These are phyloP conservation scores for Chaetomiaceae sp. DNA, from an alignment of 2,329 filamentous ascomycete species.

Conservation along the genomic window DNA sequence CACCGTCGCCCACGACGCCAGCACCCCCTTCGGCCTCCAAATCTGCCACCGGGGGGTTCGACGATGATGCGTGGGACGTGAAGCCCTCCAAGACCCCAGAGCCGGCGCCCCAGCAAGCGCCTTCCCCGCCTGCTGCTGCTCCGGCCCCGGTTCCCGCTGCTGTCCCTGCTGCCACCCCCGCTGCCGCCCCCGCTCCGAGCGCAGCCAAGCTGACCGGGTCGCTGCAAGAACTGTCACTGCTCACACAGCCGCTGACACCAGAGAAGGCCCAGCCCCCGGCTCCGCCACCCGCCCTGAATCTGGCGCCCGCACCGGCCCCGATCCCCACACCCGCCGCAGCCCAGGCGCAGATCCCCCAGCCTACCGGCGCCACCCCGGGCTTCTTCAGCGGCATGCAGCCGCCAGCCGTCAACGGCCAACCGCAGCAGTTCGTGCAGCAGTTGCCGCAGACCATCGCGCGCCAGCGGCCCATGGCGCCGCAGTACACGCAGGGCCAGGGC, in stretches of 20 bases:
- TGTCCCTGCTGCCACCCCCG: conserved; percentile 29
- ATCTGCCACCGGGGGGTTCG: conserved; percentile 60
- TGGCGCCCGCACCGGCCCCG: conserved; percentile 30
- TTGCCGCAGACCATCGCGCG: conserved; percentile 44
- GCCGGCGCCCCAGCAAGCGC: conserved; percentile 19
- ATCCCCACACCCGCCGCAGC: conserved; percentile 29
- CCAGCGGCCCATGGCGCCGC: conserved; percentile 66
- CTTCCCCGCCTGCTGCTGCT: conserved; percentile 23
- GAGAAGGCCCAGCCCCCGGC: conserved; percentile 36
- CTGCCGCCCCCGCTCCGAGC: conserved; percentile 17
- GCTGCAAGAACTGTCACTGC: conserved; percentile 51
- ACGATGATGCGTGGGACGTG: conserved; percentile 96
- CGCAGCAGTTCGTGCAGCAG: conserved; percentile 30
- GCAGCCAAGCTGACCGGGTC: conserved; percentile 59
- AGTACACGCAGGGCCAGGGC: conserved; percentile 50
- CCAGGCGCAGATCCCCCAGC: conserved; percentile 36
- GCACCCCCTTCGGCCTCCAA: conserved; percentile 32
- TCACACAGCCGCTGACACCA: conserved; percentile 48
- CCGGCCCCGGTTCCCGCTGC: conserved; percentile 36
- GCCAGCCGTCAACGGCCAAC: conserved; percentile 36
- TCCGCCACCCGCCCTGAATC: conserved; percentile 27
- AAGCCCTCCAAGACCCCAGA: conserved; percentile 64
- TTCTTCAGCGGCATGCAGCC: conserved; percentile 48
- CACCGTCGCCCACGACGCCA: conserved; percentile 28
- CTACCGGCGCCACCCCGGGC: conserved; percentile 50